These are phyloP conservation scores for Baorangia bicolor DNA, from an alignment of 768 basidiomycete genomes.

Conservation along the genomic window DNA sequence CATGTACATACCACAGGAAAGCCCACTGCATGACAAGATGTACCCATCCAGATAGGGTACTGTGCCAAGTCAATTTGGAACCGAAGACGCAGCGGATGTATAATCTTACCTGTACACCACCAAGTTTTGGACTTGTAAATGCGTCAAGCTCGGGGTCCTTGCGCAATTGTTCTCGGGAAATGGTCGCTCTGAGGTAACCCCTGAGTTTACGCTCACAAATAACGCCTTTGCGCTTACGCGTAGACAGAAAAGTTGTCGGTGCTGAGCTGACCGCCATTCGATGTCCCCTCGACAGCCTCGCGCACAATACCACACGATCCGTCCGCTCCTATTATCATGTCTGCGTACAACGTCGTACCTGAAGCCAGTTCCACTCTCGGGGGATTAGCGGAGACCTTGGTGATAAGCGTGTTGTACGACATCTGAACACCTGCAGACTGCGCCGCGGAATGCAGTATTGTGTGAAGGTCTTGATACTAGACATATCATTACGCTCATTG, in stretches of 20 bases:
- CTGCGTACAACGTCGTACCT: constrained; percentile 45
- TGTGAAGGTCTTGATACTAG: constrained; percentile 54
- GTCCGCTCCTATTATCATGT: constrained; percentile 59
- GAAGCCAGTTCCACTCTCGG: constrained; percentile 35
- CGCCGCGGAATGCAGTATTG: constrained; percentile 46
- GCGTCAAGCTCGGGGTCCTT: constrained; percentile 40
- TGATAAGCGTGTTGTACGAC: constrained; percentile 39
- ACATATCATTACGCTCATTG: not conserved
- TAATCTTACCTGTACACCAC: constrained; percentile 14
- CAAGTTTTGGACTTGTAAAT: constrained; percentile 12
- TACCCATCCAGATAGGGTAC: constrained; percentile 24
- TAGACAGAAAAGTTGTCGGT: constrained; percentile 37
- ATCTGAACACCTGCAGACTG: constrained; percentile 46
- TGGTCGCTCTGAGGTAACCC: constrained; percentile 32
- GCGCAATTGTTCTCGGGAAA: constrained; percentile 40
- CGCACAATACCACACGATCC: constrained; percentile 45
- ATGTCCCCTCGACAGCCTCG: constrained; percentile 31
- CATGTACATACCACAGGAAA: constrained; percentile 16
- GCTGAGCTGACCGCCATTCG: constrained; percentile 21
- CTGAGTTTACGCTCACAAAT: not conserved
- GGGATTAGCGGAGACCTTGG: constrained; percentile 28
- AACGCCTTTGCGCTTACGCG: constrained; percentile 34
- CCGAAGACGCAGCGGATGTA: not conserved
- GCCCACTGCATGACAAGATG: constrained; percentile 11
- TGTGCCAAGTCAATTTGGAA: not conserved